Base-by-base conservation (phyloP, 805 yeast genomes). In the Osmozyma mogii region DNA sequence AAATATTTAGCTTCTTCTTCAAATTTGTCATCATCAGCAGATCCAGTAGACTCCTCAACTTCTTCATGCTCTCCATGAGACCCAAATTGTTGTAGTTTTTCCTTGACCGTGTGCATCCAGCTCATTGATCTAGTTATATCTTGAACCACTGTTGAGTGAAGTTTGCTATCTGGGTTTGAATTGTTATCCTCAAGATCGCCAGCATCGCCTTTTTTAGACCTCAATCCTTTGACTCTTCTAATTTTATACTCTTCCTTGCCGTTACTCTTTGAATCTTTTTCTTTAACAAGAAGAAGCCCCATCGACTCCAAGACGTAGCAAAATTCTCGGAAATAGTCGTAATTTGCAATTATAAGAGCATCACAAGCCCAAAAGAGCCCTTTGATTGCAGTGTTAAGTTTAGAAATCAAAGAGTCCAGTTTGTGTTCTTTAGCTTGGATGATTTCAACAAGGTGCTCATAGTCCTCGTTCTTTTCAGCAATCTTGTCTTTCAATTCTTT, bases 171-270 rank as follows among this genome's bases (percentile, higher is more conserved):
- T 7, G 24, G 22, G 18, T 9, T 17, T 6, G 25, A n/a, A 4
- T 19, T 15, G 7, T 15, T 18, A 8, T 18, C 20, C 5, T 56
- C 55, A 8, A 49, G 58, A 8, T 55, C 61, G 23, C 57, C 50
- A 11, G 4, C 12, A 7, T 20, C 35, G 14, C 31, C 40, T 30
- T 52, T 54, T 31, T 65, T 70, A 28, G 70, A 68, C 37, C 76
- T 63, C 37, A 83, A 57, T 0, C 96, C 96, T 48, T 83, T 83
- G 3, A 85, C 96, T 36, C 96, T 67, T 27, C 75, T 75, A 17
- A 83, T 72, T 29, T 66, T 67, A 24, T 66, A 59, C 7, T 53
- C 59, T 11, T 62, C 56, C 10, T 31, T 34, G 8, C 52, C 52
- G 12, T 38, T 38, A n/a, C n/a, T n/a, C n/a, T 38, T 37, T 20